These are phyloP conservation scores for Chlorella variabilis DNA, from an alignment of 163 green algal genomes.

Conservation along the genomic window DNA sequence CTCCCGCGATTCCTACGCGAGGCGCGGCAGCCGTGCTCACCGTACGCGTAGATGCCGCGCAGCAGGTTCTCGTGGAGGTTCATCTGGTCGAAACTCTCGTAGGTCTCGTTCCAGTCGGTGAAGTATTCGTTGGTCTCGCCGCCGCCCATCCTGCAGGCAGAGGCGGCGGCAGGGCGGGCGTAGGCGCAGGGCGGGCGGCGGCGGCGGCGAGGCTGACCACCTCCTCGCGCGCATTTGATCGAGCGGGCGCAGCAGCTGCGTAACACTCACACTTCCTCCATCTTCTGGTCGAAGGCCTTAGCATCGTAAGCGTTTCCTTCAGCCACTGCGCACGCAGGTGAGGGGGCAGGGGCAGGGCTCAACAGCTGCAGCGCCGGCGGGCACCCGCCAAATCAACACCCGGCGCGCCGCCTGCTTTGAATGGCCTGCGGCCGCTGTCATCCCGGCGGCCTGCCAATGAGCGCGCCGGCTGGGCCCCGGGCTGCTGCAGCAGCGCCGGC, in stretches of 20 bases:
- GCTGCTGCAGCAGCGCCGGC: neutral
- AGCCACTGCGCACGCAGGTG: too few relatives aligned
- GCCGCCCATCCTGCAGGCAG: slow-evolving; percentile 47
- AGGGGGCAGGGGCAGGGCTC: too few relatives aligned
- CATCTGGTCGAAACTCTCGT: slow-evolving; percentile 99
- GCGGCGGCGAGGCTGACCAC: neutral
- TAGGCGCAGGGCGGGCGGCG: neutral
- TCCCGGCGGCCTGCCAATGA: neutral
- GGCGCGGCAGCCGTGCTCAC: slow-evolving; percentile 54
- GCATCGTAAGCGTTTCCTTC: slow-evolving; percentile 82
- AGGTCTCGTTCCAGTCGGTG: slow-evolving; percentile 98
- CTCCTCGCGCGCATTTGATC: neutral
- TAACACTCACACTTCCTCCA: slow-evolving; percentile 90
- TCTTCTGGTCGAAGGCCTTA: slow-evolving; percentile 91
- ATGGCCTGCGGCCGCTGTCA: too few relatives aligned
- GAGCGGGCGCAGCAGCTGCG: neutral
- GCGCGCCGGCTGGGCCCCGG: too few relatives aligned
- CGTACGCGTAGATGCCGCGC: slow-evolving; percentile 99
- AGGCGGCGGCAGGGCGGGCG: neutral
- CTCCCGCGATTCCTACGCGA: neutral
- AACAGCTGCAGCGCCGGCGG: too few relatives aligned
- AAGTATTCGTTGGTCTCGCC: slow-evolving; percentile 78
- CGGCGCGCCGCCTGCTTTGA: too few relatives aligned
- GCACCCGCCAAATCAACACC: neutral
- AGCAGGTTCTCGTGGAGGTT: slow-evolving; percentile 98